Conservation (phyloP, 768 basidiomycete genomes). For the Lentinula sp. region DNA sequence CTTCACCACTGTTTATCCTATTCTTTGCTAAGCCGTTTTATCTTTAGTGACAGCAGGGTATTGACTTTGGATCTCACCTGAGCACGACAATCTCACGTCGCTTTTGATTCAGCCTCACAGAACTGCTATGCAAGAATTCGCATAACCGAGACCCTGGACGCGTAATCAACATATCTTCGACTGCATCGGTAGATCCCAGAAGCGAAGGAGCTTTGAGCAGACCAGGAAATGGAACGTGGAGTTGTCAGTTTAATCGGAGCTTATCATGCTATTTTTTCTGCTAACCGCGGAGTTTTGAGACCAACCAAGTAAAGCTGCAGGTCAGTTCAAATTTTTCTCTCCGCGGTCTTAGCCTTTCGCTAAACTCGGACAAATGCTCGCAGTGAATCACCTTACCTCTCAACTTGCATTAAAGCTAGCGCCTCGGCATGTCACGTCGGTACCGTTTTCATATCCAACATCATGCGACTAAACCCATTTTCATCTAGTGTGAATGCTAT, state of each 20-base stretch:
- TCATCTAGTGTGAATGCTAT: constrained; percentile 73
- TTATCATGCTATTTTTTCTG: background rate
- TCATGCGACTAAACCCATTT: background rate
- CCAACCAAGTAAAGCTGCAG: constrained; percentile 79
- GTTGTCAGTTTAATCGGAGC: constrained; percentile 49
- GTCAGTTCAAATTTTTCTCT: constrained; percentile 20
- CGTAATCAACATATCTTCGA: constrained; percentile 81
- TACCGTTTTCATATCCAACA: constrained; percentile 11
- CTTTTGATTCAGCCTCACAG: constrained; percentile 31
- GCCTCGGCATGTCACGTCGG: constrained; percentile 58
- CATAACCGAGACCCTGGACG: constrained; percentile 60
- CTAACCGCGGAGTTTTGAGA: constrained; percentile 33
- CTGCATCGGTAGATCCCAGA: constrained; percentile 47
- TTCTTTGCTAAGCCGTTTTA: background rate
- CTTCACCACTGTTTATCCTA: background rate
- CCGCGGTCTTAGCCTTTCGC: background rate
- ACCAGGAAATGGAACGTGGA: constrained; percentile 65
- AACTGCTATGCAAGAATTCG: constrained; percentile 60
- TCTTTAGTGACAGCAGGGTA: constrained; percentile 38
- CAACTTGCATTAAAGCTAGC: constrained; percentile 63
- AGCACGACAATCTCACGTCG: constrained; percentile 26
- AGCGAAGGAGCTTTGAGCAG: constrained; percentile 47
- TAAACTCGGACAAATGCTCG: background rate
- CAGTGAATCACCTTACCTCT: constrained; percentile 76
- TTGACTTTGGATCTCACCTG: constrained; percentile 18